Percentiles rank a stretch among this genome's conserved stretches.
Conservation (phyloP, 106 monocot species). For the Vanilla planifolia region DNA sequence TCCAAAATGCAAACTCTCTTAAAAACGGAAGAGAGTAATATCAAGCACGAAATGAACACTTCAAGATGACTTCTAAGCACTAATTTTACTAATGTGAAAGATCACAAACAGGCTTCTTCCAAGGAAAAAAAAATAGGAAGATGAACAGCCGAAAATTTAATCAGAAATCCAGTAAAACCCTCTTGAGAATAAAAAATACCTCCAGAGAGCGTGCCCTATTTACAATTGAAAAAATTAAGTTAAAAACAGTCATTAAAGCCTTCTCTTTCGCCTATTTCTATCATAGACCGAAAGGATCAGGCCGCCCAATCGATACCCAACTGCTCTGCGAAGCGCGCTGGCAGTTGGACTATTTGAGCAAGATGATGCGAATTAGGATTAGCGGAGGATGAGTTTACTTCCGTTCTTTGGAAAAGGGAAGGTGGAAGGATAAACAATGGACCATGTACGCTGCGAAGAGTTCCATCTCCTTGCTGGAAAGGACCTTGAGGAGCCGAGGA, state of each 20-base stretch:
- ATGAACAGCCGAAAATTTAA: constrained; percentile 1
- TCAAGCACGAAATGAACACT: constrained; percentile 4
- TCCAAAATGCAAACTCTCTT: background rate
- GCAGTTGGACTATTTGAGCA: background rate
- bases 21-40: constrained; percentile 5
- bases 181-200: constrained; percentile 22
- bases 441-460: background rate
- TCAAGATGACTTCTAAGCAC: background rate
- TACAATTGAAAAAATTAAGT: background rate
- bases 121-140: constrained; percentile 8
- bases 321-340: background rate
- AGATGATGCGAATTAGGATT: constrained; percentile 4
- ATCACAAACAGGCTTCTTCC: background rate
- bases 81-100: constrained; percentile 5
- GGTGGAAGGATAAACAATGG: background rate
- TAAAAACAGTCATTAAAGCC: background rate
- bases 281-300: background rate
- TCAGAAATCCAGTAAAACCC: constrained; percentile 7
- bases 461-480: constrained; percentile 4
- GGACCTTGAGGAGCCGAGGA: too few species aligned
- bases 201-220: constrained; percentile 13
- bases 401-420: background rate
- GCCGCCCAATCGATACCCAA: constrained; percentile 7
- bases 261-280: constrained; percentile 3
- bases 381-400: background rate